Evolutionary conservation across 371 early-diverging fungal species (phyloP).

Genomic region (Entomophthora muscae): DNA sequence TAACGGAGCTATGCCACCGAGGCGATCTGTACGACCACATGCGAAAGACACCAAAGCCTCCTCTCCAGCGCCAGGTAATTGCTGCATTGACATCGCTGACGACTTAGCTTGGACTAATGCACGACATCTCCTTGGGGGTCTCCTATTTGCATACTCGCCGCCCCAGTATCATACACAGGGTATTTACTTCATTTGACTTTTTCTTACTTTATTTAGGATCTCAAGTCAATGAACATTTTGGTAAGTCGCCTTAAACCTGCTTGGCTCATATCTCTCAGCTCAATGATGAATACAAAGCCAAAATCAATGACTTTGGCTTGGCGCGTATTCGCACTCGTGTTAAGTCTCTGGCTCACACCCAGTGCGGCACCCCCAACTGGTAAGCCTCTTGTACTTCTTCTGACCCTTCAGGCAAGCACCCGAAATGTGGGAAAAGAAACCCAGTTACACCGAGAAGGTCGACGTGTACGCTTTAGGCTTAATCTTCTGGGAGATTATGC

Average conservation of each 20-base stretch:
- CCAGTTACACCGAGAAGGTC: conserved; percentile 58
- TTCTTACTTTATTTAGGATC: no score
- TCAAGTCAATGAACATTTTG: conserved; percentile 75
- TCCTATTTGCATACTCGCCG: conserved; percentile 27
- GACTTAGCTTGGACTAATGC: conserved; percentile 46
- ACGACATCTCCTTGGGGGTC: conserved; percentile 61
- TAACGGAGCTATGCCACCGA: conserved; percentile 54
- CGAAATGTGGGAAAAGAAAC: conserved; percentile 50
- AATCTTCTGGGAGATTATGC: conserved; percentile 65
- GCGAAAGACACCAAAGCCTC: conserved; percentile 36
- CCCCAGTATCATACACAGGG: conserved; percentile 39
- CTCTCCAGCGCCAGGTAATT: conserved; percentile 32
- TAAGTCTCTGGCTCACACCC: conserved; percentile 45
- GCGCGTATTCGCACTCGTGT: conserved; percentile 50
- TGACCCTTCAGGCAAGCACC: conserved; percentile 25
- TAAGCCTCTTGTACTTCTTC: conserved; percentile 15
- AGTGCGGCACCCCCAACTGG: conserved; percentile 66
- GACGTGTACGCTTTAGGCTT: conserved; percentile 52
- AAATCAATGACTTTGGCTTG: conserved; percentile 66
- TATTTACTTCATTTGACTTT: no score
- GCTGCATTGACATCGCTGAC: background rate
- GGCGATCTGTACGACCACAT: conserved; percentile 62
- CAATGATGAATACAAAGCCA: conserved; percentile 42
- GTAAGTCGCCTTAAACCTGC: conserved; percentile 18
- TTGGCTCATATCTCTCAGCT: conserved; percentile 19